A percentile compares a stretch with the other conserved stretches of the same genome.
Conservation (phyloP, 768 basidiomycete species). For the Phanerodontia chrysosporium region DNA sequence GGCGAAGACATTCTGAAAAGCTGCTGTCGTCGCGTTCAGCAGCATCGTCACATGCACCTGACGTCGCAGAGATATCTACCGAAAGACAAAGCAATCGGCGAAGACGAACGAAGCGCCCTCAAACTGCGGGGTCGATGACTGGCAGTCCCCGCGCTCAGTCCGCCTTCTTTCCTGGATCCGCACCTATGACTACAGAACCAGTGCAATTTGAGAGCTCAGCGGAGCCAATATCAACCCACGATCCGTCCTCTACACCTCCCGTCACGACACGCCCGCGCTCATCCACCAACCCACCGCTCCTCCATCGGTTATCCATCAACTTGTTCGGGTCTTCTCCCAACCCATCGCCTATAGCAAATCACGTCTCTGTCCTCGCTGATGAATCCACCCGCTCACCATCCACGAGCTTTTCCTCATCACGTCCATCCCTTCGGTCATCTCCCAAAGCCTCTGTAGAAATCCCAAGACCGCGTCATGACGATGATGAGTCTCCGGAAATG, state of each 20-base stretch:
- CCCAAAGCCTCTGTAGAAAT: constrained; percentile 40
- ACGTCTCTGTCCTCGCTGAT: constrained; percentile 6
- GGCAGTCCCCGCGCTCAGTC: constrained; percentile 14
- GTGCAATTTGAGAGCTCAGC: neutral
- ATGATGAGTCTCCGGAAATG: constrained; percentile 60
- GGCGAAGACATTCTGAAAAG: constrained; percentile 41
- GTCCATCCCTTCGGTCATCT: constrained; percentile 40
- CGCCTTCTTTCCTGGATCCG: constrained; percentile 14
- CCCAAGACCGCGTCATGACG: constrained; percentile 42
- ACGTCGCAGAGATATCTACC: neutral
- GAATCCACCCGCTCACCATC: constrained; percentile 15
- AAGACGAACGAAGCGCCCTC: constrained; percentile 20
- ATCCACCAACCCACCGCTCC: constrained; percentile 63
- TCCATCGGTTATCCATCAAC: constrained; percentile 67
- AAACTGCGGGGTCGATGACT: constrained; percentile 21
- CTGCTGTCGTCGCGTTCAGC: constrained; percentile 5
- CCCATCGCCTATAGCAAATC: constrained; percentile 25
- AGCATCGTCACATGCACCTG: neutral
- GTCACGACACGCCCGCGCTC: constrained; percentile 32
- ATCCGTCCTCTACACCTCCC: constrained; percentile 18
- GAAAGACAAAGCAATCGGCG: constrained; percentile 8
- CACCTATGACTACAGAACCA: constrained; percentile 16
- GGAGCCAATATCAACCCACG: neutral
- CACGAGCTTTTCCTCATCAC: constrained; percentile 34
- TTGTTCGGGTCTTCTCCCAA: constrained; percentile 49